Evolutionary conservation across 2,329 filamentous ascomycete species (phyloP), one percentile per base, ranked within the genome.

Genomic region (Trichophyton verrucosum): DNA sequence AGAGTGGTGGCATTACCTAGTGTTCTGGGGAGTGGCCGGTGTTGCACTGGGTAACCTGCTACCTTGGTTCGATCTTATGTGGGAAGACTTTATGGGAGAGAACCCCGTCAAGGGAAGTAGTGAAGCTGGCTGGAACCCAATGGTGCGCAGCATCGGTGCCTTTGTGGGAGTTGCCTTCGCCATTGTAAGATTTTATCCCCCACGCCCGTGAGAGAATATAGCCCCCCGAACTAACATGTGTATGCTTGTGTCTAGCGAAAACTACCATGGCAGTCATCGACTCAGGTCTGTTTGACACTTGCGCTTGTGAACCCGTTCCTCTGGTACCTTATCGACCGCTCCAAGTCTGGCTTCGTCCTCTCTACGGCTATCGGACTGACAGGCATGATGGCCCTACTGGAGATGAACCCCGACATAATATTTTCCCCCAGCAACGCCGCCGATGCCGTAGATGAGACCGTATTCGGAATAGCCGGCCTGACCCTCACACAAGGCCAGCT

Each of bases 281-380:
- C 96, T n/a, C 94, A 99, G 74, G 85, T 95, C 20, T 95, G 91
- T 0, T 75, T 95, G 27, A 94, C 91, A 0, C 84, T 99, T 57
- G 89, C 91, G 22, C 83, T 97, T 62, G 89, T 88, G 20, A 97
- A 97, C 71, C 92, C 94, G 1, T 87, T 94, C 8, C 78, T 99
- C 17, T 99, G 94, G 94, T 99, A 95, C 75, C 80, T 97, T 24
- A 88, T 99, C 69, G 94, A 99, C 75, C 88, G 92, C 58, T 94
- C 90, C 55, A 86, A 85, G 66, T 82, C 91, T 0, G 94, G 94
- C 3, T 87, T 97, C 66, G 76, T 94, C 38, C 81, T 96, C 60
- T 91, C 89, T 0, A 80, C 86, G 13, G 76, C 83, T 1, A 86
- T 96, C 9, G 88, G 89, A 1, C 71, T 92, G 27, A 76, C 82